Evolutionary conservation across 2,329 filamentous ascomycete species (phyloP), one percentile per base, ranked within the genome.

Genomic region (Talaromyces sp.): DNA sequence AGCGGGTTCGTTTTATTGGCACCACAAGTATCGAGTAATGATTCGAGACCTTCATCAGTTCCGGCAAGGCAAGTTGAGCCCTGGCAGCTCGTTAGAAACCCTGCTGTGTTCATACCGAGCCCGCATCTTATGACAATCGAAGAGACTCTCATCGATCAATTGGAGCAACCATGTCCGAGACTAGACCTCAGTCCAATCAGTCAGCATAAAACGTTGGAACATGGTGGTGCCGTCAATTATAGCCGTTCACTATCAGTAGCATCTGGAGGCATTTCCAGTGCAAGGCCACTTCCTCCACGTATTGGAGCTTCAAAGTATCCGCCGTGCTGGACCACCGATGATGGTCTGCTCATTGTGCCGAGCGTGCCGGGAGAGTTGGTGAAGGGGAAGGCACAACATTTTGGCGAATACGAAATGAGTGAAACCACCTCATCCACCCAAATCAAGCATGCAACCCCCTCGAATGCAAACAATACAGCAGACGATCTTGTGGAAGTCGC

Each of bases 261-360:
- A 27, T 41, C 37, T 41, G 35, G 31, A 8, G 49, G 56, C n/a
- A 9, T 15, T 47, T 10, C 27, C 33, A n/a, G 19, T 47, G 35
- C 35, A 33, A 33, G 52, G 9, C 35, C 19, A 62, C 60, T 31
- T 3, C 60, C 60, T 52, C 41, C 50, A 22, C n/a, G 31, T 22
- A 13, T 27, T 10, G 43, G 35, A 25, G 19, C 33, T 57, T 45
- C 31, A 45, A 62, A 52, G 35, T 66, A 66, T 39, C 64, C 64
- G 35, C 60, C 60, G 39, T 66, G 64, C 33, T 47, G 64, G 33
- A 33, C 39, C 17, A 60, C 49, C 27, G 52, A 52, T 31, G 64
- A 66, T 19, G 64, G 60, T 8, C 52, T 66, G 19, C 64, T 66
- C 25, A 66, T 66, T 58, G 64, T 66, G 6, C 64, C 64, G n/a